Base-by-base conservation (phyloP, 768 basidiomycete species). In the Russula lepida region DNA sequence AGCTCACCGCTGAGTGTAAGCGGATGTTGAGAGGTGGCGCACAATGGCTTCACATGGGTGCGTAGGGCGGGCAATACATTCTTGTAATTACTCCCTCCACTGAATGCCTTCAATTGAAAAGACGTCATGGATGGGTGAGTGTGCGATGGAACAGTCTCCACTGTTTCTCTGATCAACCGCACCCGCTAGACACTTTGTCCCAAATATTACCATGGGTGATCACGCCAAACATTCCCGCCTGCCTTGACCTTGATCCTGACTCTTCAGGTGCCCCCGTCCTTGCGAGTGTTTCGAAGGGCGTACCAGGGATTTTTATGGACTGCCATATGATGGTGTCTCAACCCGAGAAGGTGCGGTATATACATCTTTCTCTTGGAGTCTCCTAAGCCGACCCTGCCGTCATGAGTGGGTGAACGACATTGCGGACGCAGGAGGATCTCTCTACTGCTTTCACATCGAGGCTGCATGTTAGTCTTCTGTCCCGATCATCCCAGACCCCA, bases 241-340 rank as follows among this genome's bases (percentile, higher is more conserved):
- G 35, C 32, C 3, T 58, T 59, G 25, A 62, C 48, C 55, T 30
- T 54, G 21, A 28, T 33, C 9, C 19, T 58, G 47, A 30, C 35
- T 13, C 32, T 23, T 3, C 71, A 93, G 92, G 95, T 60, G 86
- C 91, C 35, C 95, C 95, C 7, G 82, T 98, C 52, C 81, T 98
- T 33, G 79, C 88, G 32, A 90, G 86, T 66, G 86, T 99, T 23
- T 78, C 81, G 56, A 93, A 93, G 73, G 83, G 85, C 37, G 83
- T 98, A 23, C 95, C 95, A 2, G 91, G 84, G 56, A 97, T 98
- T 68, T 98, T 94, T 78, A 98, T 99, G 95, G 97, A 99, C 74
- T 98, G 95, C 74, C 97, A 99, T 75, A 98, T 98, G 97, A 99
- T 99, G 97, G 97, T 99, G 21, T 73, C 93, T 0, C 78, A 98